Percentiles rank a stretch among this genome's conserved stretches.
Conservation (phyloP, 208 protist genomes). For the Endotrypanum monterogeii region DNA sequence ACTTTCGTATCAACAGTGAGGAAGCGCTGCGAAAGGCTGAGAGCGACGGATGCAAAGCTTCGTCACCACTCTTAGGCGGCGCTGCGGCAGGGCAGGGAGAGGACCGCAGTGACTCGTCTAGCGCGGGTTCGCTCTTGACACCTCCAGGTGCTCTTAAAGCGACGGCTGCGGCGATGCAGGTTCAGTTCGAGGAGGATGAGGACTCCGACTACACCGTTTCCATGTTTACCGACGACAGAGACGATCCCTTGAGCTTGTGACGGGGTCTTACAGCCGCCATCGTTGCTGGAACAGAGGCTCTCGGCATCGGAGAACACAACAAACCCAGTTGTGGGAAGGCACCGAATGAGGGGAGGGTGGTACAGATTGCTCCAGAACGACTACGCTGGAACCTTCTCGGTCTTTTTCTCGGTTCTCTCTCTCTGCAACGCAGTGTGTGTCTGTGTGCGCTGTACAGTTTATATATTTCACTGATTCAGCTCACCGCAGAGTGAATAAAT, state of each 20-base stretch:
- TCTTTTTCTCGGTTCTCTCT: not conserved
- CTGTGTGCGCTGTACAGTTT: not conserved
- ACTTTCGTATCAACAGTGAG: constrained; percentile 67
- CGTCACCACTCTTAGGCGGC: not conserved
- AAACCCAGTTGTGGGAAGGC: not conserved
- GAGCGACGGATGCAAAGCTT: not conserved
- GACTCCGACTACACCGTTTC: constrained; percentile 36
- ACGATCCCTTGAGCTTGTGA: constrained; percentile 21
- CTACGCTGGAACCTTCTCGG: not conserved
- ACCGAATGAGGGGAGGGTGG: not conserved
- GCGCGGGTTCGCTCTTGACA: not conserved
- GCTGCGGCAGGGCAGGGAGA: not conserved
- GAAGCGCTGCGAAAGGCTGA: constrained; percentile 39
- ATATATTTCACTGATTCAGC: not conserved
- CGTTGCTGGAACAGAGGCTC: not conserved
- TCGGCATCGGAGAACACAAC: not conserved
- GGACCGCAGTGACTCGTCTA: not conserved
- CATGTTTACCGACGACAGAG: constrained; percentile 18
- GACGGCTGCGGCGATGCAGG: constrained; percentile 26
- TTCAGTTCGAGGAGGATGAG: constrained; percentile 35
- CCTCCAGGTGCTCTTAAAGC: not conserved
- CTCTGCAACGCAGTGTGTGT: not conserved
- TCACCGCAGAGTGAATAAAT: no score
- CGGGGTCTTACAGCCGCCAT: not conserved
- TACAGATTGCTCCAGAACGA: not conserved